phyloP scores from a whole-genome alignment of 2,329 filamentous ascomycete species.

The Aspergillus luchuensis region DNA sequence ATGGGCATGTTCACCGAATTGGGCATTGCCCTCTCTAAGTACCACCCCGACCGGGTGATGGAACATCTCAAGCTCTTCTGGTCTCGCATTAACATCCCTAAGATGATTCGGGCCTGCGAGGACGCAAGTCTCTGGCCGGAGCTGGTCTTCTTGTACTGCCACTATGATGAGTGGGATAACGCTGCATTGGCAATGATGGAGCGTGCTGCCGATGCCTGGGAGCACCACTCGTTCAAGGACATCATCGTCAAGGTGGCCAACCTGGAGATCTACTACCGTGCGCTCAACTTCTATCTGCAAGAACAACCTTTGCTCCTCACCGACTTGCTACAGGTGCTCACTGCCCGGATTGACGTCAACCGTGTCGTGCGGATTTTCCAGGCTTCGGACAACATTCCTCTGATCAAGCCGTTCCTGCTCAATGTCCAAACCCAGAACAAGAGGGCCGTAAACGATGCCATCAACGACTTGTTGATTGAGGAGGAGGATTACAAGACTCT shows the following conservation, averaged over 20 bases:
- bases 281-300: conserved; percentile 94
- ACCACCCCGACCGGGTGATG: conserved; percentile 94
- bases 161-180: conserved; percentile 98
- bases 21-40: conserved; percentile 88
- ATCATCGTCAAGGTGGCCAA: conserved; percentile 97
- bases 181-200: conserved; percentile 97
- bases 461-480: conserved; percentile 96
- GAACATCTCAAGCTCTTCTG: conserved; percentile 99
- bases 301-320: conserved; percentile 94
- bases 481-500: conserved; percentile 99
- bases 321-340: conserved; percentile 89
- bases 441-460: conserved; percentile 94
- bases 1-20: conserved; percentile 98
- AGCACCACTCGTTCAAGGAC: conserved; percentile 99
- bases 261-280: conserved; percentile 97
- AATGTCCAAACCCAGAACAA: conserved; percentile 98
- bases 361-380: conserved; percentile 99
- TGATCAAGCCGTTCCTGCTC: conserved; percentile 98
- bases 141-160: conserved; percentile 95
- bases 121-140: conserved; percentile 97
- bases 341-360: conserved; percentile 94
- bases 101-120: conserved; percentile 91
- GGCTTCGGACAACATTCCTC: conserved; percentile 94
- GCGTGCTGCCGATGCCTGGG: conserved; percentile 95
- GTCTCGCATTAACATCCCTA: conserved; percentile 95